Evolutionary conservation across 768 basidiomycete species (phyloP).

Genomic region (Ephemerocybe angulata): DNA sequence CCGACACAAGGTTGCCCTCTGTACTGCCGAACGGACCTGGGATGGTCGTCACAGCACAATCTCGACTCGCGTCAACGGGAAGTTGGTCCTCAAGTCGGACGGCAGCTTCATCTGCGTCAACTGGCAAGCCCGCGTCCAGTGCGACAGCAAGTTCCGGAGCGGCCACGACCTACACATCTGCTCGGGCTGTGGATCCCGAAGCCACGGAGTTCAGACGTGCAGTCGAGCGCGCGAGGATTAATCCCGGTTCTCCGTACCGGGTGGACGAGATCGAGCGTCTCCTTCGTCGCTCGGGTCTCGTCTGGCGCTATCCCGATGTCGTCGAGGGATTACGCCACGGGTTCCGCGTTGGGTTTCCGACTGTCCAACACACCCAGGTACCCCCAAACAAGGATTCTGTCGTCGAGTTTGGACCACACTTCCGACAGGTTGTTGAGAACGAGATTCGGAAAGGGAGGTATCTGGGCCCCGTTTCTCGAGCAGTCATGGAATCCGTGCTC

Average conservation of each 20-base stretch:
- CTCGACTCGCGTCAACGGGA: constrained; percentile 6
- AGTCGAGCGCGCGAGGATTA: constrained; percentile 24
- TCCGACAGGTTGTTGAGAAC: constrained; percentile 10
- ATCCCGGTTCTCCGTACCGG: constrained; percentile 24
- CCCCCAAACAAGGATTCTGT: constrained; percentile 28
- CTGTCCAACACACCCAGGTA: constrained; percentile 17
- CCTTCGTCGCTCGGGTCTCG: constrained; percentile 14
- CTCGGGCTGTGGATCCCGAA: constrained; percentile 31
- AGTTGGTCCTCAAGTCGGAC: constrained; percentile 17
- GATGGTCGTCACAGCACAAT: constrained; percentile 15
- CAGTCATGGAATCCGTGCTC: constrained; percentile 20
- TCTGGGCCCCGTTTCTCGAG: constrained; percentile 26
- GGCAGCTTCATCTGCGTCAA: constrained; percentile 23
- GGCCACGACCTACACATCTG: constrained; percentile 30
- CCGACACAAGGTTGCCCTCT: constrained; percentile 16
- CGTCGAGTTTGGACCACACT: not conserved
- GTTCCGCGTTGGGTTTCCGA: constrained; percentile 27
- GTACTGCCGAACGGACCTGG: constrained; percentile 13
- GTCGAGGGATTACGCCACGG: constrained; percentile 20
- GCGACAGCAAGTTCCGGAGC: constrained; percentile 9
- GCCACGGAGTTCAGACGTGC: constrained; percentile 34
- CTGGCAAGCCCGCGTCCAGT: constrained; percentile 26
- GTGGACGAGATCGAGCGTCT: constrained; percentile 20
- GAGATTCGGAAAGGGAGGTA: constrained; percentile 22
- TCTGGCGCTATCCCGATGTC: constrained; percentile 20